phyloP scores from a whole-genome alignment of 2,329 filamentous ascomycete genomes.

The Aspergillus oerlinghausenensis region DNA sequence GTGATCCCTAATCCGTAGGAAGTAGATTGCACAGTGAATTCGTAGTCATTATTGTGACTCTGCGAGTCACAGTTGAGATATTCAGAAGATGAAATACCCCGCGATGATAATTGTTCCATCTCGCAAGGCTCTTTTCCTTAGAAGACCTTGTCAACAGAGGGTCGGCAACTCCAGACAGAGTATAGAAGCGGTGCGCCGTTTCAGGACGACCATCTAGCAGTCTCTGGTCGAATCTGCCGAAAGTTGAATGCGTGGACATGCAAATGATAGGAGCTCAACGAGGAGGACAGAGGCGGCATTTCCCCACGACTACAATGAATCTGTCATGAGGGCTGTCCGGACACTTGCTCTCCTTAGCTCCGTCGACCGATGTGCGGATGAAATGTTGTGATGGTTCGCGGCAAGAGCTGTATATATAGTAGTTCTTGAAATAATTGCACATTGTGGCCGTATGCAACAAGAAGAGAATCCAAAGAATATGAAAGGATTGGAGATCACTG shows the following conservation, averaged over 20 bases:
- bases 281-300: constrained; percentile 50
- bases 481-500: not conserved
- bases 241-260: constrained; percentile 4
- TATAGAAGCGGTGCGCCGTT: not conserved
- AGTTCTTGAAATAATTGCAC: constrained; percentile 67
- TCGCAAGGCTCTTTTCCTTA: not conserved
- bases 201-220: not conserved
- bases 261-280: constrained; percentile 14
- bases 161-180: not conserved
- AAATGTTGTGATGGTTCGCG: constrained; percentile 66
- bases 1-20: not conserved
- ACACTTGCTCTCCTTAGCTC: constrained; percentile 57
- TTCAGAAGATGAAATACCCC: not conserved
- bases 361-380: constrained; percentile 65
- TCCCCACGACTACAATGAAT: constrained; percentile 65
- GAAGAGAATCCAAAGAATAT: constrained; percentile 3
- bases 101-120: not conserved
- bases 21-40: not conserved
- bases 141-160: not conserved
- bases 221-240: not conserved
- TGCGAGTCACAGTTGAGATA: not conserved
- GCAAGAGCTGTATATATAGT: constrained; percentile 71
- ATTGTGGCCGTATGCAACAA: constrained; percentile 33
- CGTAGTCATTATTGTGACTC: not conserved
- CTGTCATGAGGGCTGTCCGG: constrained; percentile 65